phyloP scores from a whole-genome alignment of 2,329 filamentous ascomycete genomes.

The Neocatenulostroma microsporum region DNA sequence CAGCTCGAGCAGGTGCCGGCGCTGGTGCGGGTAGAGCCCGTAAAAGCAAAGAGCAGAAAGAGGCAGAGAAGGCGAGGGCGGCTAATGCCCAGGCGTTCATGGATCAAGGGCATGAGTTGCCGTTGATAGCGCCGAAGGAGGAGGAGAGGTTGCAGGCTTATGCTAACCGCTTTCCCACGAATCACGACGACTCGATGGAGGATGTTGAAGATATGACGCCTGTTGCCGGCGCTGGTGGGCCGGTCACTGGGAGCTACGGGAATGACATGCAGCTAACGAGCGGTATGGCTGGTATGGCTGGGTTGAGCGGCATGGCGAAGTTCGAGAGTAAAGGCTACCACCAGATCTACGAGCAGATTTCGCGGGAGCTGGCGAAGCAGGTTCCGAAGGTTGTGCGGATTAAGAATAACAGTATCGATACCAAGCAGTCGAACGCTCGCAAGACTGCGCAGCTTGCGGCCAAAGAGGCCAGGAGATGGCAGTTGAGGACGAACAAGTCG shows the following conservation, averaged over 20 bases:
- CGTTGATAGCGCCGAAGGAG: constrained; percentile 53
- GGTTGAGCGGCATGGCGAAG: constrained; percentile 28
- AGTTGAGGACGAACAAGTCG: constrained; percentile 95
- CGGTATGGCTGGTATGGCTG: no score
- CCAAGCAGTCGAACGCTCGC: constrained; percentile 88
- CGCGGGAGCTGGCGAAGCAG: constrained; percentile 87
- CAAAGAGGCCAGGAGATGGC: constrained; percentile 96
- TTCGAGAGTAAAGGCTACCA: constrained; percentile 60
- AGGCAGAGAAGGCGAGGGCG: constrained; percentile 65
- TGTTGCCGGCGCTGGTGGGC: no score
- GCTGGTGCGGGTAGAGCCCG: constrained; percentile 55
- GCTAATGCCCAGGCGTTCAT: constrained; percentile 80
- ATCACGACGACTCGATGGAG: constrained; percentile 32
- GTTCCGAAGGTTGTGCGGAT: constrained; percentile 87
- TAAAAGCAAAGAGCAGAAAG: constrained; percentile 74
- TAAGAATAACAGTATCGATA: constrained; percentile 75
- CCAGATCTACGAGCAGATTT: constrained; percentile 95
- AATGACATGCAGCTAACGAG: constrained; percentile 18
- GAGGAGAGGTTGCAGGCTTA: constrained; percentile 42
- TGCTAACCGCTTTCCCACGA: constrained; percentile 9
- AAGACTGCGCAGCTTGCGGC: constrained; percentile 96
- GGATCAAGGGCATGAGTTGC: constrained; percentile 68
- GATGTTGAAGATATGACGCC: constrained; percentile 52
- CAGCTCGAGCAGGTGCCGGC: constrained; percentile 20
- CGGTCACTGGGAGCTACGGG: constrained; percentile 19